These are phyloP conservation scores for Poterioochromonas sp. DNA, from an alignment of 352 stramenopile species.

Conservation along the genomic window DNA sequence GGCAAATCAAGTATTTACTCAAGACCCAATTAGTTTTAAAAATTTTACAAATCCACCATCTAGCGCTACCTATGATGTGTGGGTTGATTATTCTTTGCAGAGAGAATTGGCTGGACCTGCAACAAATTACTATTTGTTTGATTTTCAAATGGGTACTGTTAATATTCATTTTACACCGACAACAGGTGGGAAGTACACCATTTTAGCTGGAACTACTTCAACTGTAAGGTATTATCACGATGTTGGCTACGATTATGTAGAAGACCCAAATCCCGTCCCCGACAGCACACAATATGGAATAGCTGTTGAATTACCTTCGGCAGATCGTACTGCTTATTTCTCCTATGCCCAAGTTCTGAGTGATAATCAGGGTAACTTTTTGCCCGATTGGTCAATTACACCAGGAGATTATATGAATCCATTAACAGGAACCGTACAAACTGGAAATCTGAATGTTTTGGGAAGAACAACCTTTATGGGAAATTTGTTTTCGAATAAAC, in stretches of 20 bases:
- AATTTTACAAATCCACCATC: constrained; percentile 31
- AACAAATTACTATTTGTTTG: constrained; percentile 32
- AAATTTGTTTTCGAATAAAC: constrained; percentile 32
- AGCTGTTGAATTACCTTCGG: constrained; percentile 30
- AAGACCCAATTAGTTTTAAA: constrained; percentile 32
- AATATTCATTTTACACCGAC: constrained; percentile 31
- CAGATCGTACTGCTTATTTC: constrained; percentile 30
- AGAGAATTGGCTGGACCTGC: constrained; percentile 29
- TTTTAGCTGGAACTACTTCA: constrained; percentile 31
- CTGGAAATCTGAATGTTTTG: constrained; percentile 31
- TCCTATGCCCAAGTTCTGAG: constrained; percentile 29
- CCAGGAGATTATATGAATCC: constrained; percentile 30
- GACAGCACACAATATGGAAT: constrained; percentile 30
- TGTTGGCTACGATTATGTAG: constrained; percentile 30
- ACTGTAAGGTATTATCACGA: constrained; percentile 31
- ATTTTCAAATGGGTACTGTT: constrained; percentile 31
- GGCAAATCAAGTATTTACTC: constrained; percentile 31
- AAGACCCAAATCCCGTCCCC: constrained; percentile 28
- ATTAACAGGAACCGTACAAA: constrained; percentile 31
- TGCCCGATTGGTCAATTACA: constrained; percentile 30
- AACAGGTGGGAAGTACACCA: constrained; percentile 29
- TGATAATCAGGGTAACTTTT: constrained; percentile 31
- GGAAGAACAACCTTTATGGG: constrained; percentile 30
- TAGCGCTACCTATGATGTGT: constrained; percentile 30
- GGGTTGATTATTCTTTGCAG: constrained; percentile 30